Base-by-base conservation (phyloP, 345 rosid genomes). In the Brassica incana region DNA sequence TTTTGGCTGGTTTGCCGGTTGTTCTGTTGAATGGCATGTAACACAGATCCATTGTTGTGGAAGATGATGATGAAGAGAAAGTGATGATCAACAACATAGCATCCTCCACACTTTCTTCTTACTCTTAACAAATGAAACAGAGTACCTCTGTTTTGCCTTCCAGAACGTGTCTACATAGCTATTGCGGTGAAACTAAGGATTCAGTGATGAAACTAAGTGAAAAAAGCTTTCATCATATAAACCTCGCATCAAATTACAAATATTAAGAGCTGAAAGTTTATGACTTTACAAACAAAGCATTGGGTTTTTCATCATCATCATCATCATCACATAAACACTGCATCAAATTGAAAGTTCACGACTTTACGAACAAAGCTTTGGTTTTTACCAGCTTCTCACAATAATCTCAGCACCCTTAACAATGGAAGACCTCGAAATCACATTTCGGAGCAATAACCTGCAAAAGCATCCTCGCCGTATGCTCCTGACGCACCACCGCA, bases 371-470 rank as follows among this genome's bases (percentile, higher is more conserved):
- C 14, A 74, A 62, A 45, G 27, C 23, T 33, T 5, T 3, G 6
- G 0, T 12, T 18, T 29, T 35, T 63, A 20, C 23, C 5, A 35
- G 29, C 27, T 65, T 45, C 33, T 63, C 18, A 45, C 4, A 65
- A 38, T 6, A 45, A 15, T 16, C 30, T 67, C 40, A 56, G 5
- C 9, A 35, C 16, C 27, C 73, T n/a, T 14, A 70, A 65, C 99
- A 95, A 82, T 88, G 91, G 35, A 90, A 81, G 59, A 89, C 94
- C 60, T 77, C 69, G 8, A 95, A 78, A 78, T 85, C 85, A 67
- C 94, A 92, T 63, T 82, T 83, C 0, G 94, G 91, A 7, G 98
- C 70, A 33, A 91, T 81, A 58, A 75, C 77, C 74, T 87, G 81
- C 85, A 93, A 65, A 56, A 95, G 78, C 87, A 88, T 33, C 84